Evolutionary conservation across 23 red algal genomes (phyloP).

Genomic region (Gracilaria gracilis): DNA sequence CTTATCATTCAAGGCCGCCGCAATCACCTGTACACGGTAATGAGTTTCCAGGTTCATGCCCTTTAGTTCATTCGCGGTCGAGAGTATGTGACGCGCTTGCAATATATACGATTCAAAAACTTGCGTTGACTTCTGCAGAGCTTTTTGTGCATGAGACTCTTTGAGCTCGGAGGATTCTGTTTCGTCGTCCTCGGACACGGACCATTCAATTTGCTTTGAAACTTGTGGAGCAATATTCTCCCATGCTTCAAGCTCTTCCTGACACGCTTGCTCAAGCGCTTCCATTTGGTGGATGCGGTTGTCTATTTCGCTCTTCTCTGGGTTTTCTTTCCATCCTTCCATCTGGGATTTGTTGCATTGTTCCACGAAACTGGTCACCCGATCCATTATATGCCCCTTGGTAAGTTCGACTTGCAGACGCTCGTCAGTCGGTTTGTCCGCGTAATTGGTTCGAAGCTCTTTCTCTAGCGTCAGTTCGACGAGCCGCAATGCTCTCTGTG

Average conservation of each 20-base stretch:
- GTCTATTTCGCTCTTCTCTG: background rate
- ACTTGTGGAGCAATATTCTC: background rate
- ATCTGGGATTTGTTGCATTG: background rate
- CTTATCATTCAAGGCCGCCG: background rate
- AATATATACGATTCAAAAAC: slow-evolving; percentile 13
- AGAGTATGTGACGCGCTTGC: slow-evolving; percentile 2
- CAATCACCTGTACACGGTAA: slow-evolving; percentile 13
- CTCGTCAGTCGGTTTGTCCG: background rate
- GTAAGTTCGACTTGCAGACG: background rate
- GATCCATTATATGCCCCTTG: background rate
- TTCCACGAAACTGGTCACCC: background rate
- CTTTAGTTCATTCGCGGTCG: background rate
- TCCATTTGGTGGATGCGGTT: slow-evolving; percentile 5
- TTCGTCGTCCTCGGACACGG: background rate
- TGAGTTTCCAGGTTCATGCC: slow-evolving; percentile 6
- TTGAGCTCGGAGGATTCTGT: background rate
- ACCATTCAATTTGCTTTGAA: background rate
- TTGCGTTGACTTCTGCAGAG: background rate
- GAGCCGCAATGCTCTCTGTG: background rate
- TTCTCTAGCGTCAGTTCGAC: background rate
- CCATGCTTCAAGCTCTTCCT: slow-evolving; percentile 23
- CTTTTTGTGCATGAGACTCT: background rate
- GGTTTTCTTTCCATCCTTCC: background rate
- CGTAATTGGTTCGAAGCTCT: background rate
- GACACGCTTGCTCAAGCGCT: background rate